Percentiles rank a stretch among this genome's conserved stretches.
Evolutionary conservation across 1,284 basidiomycete genomes (phyloP).

Genomic region (Singerocomus inundabilis): DNA sequence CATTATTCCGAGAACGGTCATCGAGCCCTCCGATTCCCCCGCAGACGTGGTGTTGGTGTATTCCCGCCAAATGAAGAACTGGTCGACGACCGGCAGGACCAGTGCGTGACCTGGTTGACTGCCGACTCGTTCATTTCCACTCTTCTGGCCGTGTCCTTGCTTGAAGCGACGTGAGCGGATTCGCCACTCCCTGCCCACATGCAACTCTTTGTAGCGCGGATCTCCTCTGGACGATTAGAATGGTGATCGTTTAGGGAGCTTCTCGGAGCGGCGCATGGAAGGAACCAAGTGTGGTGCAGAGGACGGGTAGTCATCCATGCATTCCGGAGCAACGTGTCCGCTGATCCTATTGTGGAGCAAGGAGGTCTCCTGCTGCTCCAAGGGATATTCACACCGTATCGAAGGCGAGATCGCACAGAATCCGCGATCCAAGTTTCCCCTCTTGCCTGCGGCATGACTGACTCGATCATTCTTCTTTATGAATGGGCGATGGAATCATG

Average conservation of each 20-base stretch:
- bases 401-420: neutral
- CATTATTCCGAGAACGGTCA: neutral
- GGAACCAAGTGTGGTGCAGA: constrained; percentile 1
- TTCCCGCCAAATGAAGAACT: constrained; percentile 3
- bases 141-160: constrained; percentile 2
- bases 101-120: constrained; percentile 2
- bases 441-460: neutral
- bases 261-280: constrained; percentile 3
- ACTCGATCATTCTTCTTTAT: neutral
- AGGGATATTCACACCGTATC: neutral
- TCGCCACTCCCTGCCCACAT: constrained; percentile 10
- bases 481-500: neutral
- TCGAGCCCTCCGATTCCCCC: neutral
- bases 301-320: neutral
- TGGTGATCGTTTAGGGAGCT: neutral
- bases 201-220: constrained; percentile 10
- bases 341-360: constrained; percentile 2
- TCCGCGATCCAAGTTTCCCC: neutral
- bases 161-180: constrained; percentile 13
- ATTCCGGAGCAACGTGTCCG: constrained; percentile 3
- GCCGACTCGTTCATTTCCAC: neutral
- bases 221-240: constrained; percentile 1
- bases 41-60: constrained; percentile 31
- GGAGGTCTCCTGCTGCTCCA: constrained; percentile 5
- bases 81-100: constrained; percentile 2